A percentile compares a stretch with the other conserved stretches of the same genome.
Evolutionary conservation across 2,329 filamentous ascomycete species (phyloP).

Genomic region (Leptographium galeiforme): DNA sequence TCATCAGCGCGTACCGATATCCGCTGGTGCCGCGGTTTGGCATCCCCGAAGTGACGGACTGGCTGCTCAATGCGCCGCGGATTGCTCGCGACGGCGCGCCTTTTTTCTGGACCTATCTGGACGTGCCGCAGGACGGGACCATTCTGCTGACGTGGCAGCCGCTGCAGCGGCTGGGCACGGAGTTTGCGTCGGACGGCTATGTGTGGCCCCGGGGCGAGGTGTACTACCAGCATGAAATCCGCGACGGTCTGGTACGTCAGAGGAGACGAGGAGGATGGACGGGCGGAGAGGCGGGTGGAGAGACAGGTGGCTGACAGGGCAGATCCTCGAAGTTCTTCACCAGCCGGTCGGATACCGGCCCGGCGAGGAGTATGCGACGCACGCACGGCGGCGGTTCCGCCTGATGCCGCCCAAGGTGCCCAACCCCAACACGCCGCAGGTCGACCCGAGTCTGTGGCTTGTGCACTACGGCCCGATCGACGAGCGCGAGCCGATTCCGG

Average conservation of each 20-base stretch:
- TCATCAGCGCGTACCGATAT: conserved; percentile 74
- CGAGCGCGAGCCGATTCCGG: conserved; percentile 57
- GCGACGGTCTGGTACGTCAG: conserved; percentile 40
- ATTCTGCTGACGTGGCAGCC: conserved; percentile 86
- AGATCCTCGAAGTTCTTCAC: conserved; percentile 82
- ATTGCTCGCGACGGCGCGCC: conserved; percentile 73
- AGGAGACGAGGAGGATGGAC: too few relatives aligned
- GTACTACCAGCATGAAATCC: conserved; percentile 58
- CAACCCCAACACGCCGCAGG: conserved; percentile 51
- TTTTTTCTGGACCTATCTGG: conserved; percentile 88
- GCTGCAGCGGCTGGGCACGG: conserved; percentile 51
- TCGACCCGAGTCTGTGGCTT: conserved; percentile 78
- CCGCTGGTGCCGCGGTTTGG: conserved; percentile 59
- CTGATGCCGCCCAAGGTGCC: conserved; percentile 60
- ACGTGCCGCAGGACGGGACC: conserved; percentile 67
- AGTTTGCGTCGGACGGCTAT: conserved; percentile 83
- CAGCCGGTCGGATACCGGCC: conserved; percentile 65
- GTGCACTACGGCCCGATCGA: conserved; percentile 78
- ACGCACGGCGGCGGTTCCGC: conserved; percentile 76
- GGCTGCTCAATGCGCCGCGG: conserved; percentile 70
- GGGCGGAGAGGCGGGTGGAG: too few relatives aligned
- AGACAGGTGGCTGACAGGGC: not conserved
- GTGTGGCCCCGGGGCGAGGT: conserved; percentile 78
- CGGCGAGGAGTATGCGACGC: conserved; percentile 60
- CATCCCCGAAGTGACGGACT: conserved; percentile 66